Conservation (phyloP, 345 rosid species). For the Citrus sinensis region DNA sequence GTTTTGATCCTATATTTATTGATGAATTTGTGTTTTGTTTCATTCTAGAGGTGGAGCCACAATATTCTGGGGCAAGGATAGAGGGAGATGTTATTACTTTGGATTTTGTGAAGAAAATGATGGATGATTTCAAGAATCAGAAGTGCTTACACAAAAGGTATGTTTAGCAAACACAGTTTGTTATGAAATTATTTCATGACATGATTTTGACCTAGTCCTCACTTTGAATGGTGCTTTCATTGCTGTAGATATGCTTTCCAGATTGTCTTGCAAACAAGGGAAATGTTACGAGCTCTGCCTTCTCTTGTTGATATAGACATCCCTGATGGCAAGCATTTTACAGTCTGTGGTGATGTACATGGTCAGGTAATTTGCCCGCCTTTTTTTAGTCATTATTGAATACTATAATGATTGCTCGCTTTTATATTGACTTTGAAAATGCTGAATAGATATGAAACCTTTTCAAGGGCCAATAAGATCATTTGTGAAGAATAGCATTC, state of each 20-base stretch:
- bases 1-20: constrained; percentile 1
- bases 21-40: constrained; percentile 21
- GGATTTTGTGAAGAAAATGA: constrained; percentile 92
- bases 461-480: neutral
- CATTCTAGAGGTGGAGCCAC: constrained; percentile 91
- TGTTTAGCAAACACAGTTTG: constrained; percentile 7
- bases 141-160: constrained; percentile 89
- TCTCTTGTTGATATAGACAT: constrained; percentile 80
- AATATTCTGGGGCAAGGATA: constrained; percentile 87
- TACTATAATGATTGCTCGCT: neutral
- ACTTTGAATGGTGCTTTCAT: constrained; percentile 12
- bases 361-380: constrained; percentile 72
- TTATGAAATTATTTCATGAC: constrained; percentile 16
- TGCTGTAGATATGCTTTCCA: constrained; percentile 84
- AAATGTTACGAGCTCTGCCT: constrained; percentile 69
- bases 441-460: neutral
- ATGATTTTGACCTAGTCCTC: constrained; percentile 10
- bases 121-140: constrained; percentile 89
- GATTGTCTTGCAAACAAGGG: constrained; percentile 79
- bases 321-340: constrained; percentile 69
- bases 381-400: neutral
- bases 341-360: constrained; percentile 98
- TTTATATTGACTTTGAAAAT: neutral
- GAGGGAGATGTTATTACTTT: constrained; percentile 82
- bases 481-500: neutral